Evolutionary conservation across 176 grass and related monocot species (phyloP).

Genomic region (Eleusine coracana): DNA sequence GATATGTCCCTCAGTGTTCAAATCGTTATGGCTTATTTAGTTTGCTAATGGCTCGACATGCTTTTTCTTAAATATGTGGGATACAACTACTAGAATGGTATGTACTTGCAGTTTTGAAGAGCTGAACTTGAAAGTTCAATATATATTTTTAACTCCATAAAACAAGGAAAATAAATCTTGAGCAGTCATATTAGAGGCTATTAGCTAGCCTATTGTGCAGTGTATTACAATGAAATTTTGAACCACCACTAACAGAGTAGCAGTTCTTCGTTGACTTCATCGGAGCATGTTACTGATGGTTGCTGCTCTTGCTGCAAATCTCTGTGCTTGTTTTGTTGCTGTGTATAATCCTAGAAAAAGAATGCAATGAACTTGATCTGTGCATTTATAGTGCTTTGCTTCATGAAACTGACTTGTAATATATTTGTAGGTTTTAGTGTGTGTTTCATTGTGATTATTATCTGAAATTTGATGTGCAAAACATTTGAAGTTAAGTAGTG

Average conservation of each 20-base stretch:
- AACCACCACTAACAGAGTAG: background rate
- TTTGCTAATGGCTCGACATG: background rate
- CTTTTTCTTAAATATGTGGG: background rate
- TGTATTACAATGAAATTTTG: constrained; percentile 9
- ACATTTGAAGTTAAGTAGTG: too few species aligned
- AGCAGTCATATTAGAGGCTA: background rate
- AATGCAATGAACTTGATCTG: background rate
- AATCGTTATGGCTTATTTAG: constrained; percentile 21
- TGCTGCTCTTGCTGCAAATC: background rate
- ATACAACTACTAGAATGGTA: background rate
- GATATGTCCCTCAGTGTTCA: background rate
- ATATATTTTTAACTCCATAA: background rate
- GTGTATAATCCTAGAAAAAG: background rate
- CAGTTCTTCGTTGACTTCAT: constrained; percentile 20
- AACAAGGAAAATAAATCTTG: background rate
- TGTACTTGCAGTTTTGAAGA: background rate
- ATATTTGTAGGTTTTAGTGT: constrained; percentile 20
- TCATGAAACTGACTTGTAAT: background rate
- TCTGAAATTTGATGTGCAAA: too few species aligned
- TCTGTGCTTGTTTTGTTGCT: background rate
- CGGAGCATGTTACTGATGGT: background rate
- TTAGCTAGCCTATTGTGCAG: background rate
- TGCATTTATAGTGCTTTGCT: background rate
- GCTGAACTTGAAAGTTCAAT: background rate
- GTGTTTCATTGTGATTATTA: too few species aligned